These are phyloP conservation scores for Filobasidium wieringae DNA, from an alignment of 768 basidiomycete genomes.

Conservation along the genomic window DNA sequence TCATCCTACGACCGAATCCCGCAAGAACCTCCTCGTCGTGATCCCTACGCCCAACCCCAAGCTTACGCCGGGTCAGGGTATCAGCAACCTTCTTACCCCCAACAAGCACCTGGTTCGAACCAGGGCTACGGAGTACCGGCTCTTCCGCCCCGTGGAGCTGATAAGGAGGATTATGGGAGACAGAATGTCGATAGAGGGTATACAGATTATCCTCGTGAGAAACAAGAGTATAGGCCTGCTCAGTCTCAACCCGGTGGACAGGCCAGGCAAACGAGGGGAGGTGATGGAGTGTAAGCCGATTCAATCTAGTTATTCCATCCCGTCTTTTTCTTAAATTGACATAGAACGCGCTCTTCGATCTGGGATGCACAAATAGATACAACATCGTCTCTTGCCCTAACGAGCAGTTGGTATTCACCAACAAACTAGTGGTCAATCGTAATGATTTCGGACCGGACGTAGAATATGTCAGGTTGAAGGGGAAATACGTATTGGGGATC, in stretches of 20 bases:
- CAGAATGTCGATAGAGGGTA: background rate
- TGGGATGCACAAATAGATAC: background rate
- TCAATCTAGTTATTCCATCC: background rate
- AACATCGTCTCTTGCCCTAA: conserved; percentile 53
- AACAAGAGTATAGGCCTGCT: conserved; percentile 5
- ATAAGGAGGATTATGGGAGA: conserved; percentile 4
- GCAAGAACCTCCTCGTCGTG: too few relatives aligned
- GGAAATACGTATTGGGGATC: conserved; percentile 57
- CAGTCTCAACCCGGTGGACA: background rate
- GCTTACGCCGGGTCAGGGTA: too few relatives aligned
- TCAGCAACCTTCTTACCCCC: background rate
- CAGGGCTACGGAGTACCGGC: too few relatives aligned
- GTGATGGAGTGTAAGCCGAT: conserved; percentile 3
- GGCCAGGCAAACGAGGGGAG: background rate
- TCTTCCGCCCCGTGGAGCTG: background rate
- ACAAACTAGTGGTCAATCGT: conserved; percentile 68
- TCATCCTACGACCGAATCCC: too few relatives aligned
- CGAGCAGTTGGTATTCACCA: conserved; percentile 60
- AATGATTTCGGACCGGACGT: conserved; percentile 57
- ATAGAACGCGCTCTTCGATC: background rate
- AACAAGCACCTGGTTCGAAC: background rate
- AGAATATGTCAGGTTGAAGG: conserved; percentile 66
- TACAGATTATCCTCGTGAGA: conserved; percentile 7
- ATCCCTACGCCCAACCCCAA: background rate
- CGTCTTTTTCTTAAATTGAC: background rate